Percentiles rank a stretch among this genome's conserved stretches.
phyloP scores from a whole-genome alignment of 768 basidiomycete genomes.

The Tulasnella sp. region DNA sequence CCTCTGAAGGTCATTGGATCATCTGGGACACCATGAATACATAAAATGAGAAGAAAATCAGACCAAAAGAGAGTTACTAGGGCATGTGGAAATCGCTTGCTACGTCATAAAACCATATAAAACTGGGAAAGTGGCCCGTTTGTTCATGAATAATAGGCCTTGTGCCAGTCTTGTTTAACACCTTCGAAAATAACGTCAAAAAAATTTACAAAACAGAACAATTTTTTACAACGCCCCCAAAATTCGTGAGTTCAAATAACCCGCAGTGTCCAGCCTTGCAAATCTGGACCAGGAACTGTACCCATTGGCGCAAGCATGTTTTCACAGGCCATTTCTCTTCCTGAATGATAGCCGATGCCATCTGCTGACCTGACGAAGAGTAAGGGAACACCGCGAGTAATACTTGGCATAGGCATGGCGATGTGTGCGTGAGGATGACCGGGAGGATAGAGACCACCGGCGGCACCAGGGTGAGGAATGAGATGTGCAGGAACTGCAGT shows the following conservation, averaged over 20 bases:
- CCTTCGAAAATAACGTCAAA: no score
- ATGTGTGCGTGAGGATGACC: conserved; percentile 8
- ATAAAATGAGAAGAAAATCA: no score
- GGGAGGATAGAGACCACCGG: neutral
- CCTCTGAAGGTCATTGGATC: no score
- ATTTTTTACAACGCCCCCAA: no score
- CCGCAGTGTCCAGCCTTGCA: conserved; percentile 67
- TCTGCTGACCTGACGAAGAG: conserved; percentile 70
- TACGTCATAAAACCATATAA: no score
- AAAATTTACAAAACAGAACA: no score
- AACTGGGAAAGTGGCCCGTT: no score
- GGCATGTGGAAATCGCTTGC: no score
- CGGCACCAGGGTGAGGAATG: neutral
- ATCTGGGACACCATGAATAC: no score
- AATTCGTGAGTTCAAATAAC: conserved; percentile 44
- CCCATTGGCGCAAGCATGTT: conserved; percentile 51
- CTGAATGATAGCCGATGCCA: conserved; percentile 83
- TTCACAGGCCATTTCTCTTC: conserved; percentile 70
- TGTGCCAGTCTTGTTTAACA: no score
- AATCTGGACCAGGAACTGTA: conserved; percentile 48
- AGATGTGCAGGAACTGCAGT: neutral
- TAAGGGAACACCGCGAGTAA: conserved; percentile 39
- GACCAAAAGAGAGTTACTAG: no score
- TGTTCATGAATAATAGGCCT: no score
- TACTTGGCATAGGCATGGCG: neutral